Evolutionary conservation across 441 rosid genomes (phyloP).

Genomic region (Jatropha podagrica): DNA sequence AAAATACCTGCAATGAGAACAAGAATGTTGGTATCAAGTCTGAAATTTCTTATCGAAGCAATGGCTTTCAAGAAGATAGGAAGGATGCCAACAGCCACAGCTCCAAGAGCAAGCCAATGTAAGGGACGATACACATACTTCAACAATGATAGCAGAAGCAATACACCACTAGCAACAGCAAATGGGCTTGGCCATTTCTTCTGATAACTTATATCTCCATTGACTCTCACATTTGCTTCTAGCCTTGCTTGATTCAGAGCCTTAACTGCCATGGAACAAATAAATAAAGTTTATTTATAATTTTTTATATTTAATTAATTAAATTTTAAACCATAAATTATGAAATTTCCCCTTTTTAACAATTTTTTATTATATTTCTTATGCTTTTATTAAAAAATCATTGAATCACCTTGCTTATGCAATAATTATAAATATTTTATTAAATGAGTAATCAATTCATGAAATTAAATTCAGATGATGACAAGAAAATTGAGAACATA

Average conservation of each 20-base stretch:
- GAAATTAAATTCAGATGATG: not conserved
- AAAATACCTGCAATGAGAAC: slow-evolving; percentile 67
- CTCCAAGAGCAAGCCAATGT: slow-evolving; percentile 72
- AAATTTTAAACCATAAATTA: too few species aligned
- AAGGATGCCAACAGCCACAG: slow-evolving; percentile 55
- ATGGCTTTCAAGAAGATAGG: slow-evolving; percentile 56
- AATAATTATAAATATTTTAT: too few species aligned
- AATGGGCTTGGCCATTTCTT: slow-evolving; percentile 90
- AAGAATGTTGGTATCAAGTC: slow-evolving; percentile 71
- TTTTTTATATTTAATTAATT: too few species aligned
- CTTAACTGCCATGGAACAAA: slow-evolving; percentile 43
- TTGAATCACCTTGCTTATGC: too few species aligned
- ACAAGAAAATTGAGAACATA: too few species aligned
- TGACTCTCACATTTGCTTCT: slow-evolving; percentile 70
- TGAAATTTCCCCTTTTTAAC: too few species aligned
- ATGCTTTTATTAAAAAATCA: too few species aligned
- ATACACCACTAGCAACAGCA: slow-evolving; percentile 57
- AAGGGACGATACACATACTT: slow-evolving; percentile 59
- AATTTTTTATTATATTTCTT: too few species aligned
- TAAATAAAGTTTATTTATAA: not conserved
- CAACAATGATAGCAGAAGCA: slow-evolving; percentile 53
- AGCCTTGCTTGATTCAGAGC: slow-evolving; percentile 78
- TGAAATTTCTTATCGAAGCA: slow-evolving; percentile 42
- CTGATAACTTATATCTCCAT: slow-evolving; percentile 48
- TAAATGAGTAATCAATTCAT: not conserved